Conservation (phyloP, 2,329 filamentous ascomycete genomes). For the Lachnellula arida region DNA sequence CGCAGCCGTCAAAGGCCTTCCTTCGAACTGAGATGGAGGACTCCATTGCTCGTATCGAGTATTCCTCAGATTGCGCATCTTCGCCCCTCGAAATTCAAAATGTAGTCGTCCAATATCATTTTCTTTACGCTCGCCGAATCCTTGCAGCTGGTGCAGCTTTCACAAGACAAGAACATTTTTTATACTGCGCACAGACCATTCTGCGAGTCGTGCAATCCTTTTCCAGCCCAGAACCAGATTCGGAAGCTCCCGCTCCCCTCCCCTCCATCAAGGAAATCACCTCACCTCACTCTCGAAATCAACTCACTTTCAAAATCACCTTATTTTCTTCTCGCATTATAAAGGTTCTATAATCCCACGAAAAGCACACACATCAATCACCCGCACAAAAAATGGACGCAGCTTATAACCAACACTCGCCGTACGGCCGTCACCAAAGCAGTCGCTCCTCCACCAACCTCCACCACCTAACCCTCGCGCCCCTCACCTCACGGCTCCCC, state of each 20-base stretch:
- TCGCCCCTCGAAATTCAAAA: conserved; percentile 2
- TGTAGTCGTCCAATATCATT: no score
- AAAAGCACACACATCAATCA: not conserved
- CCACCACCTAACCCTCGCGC: conserved; percentile 58
- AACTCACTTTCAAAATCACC: no score
- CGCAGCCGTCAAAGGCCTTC: conserved; percentile 63
- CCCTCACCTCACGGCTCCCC: conserved; percentile 57
- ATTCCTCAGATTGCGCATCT: conserved; percentile 85
- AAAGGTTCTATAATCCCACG: no score
- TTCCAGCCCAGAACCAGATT: not conserved
- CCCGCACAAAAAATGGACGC: conserved; percentile 48
- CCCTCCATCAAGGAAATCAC: not conserved
- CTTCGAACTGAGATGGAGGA: conserved; percentile 44
- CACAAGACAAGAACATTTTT: not conserved
- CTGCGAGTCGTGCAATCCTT: not conserved
- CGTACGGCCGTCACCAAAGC: conserved; percentile 49
- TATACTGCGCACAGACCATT: not conserved
- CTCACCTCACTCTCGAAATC: not conserved
- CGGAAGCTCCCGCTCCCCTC: not conserved
- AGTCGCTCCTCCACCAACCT: conserved; percentile 55
- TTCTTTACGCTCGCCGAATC: not conserved
- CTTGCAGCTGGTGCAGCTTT: not conserved
- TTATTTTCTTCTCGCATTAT: not conserved
- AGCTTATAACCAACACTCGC: conserved; percentile 56
- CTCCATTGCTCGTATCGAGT: conserved; percentile 65